Evolutionary conservation across 805 yeast species (phyloP), one percentile per base, ranked within the genome.

Genomic region (Diddensiella transvaalensis): DNA sequence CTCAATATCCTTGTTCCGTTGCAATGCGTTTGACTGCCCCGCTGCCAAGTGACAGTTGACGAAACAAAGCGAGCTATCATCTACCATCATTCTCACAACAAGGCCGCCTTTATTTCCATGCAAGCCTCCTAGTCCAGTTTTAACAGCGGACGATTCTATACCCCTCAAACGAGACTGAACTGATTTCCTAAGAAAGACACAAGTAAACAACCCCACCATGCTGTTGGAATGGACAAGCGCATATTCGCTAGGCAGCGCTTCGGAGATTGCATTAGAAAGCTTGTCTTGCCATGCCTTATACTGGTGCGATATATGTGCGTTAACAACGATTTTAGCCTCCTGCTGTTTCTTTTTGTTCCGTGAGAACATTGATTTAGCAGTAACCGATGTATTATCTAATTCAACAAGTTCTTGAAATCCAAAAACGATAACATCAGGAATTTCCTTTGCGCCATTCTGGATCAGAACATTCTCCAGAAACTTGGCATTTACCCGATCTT

Each of bases 81-180:
- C 80, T 50, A 82, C 76, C 21, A 75, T 69, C 59, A 87, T 74
- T 53, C 90, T 77, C 2, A 85, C 78, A 0, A 85, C 83, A 39
- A 86, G 79, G 1, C 87, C 95, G 3, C 96, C 96, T 63, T 87
- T 67, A 52, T 71, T 71, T 10, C 76, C 84, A 48, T 95, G 82
- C 67, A 89, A 82, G 3, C 99, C 99, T 26, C 96, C 95, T 44
- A 91, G 75, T 0, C 99, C 99, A 0, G 98, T 90, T 60, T 91
- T 91, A 57, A 87, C 90, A 33, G 82, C 77, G 30, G 84, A 77
- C 1, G 90, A 82, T 57, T 82, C 85, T 22, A 89, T 73, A 42
- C 79, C 76, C 37, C 78, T 74, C 29, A 89, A 75, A 42, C 75
- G 70, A 8, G 73, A 68, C 3, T 77, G 60, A 8, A 79, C 77